These are phyloP conservation scores for Termitomyces sp. DNA, from an alignment of 768 basidiomycete species.

Conservation along the genomic window DNA sequence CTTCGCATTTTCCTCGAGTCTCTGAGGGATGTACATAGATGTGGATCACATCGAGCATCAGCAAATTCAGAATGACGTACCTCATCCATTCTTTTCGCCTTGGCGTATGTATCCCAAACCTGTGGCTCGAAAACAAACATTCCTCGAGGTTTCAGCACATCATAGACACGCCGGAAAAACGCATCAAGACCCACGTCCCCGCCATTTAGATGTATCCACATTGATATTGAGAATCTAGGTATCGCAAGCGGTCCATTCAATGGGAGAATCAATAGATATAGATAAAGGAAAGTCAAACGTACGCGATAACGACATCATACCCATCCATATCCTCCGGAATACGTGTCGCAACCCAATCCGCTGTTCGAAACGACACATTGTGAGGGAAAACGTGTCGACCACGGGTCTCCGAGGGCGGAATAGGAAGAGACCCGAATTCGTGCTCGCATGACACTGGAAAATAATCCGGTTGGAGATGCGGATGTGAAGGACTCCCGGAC, in stretches of 20 bases:
- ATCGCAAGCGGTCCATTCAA: background rate
- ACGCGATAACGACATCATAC: conserved; percentile 85
- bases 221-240: conserved; percentile 77
- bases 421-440: conserved; percentile 71
- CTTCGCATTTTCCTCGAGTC: conserved; percentile 59
- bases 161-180: conserved; percentile 67
- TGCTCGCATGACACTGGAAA: conserved; percentile 81
- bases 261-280: background rate
- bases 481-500: background rate
- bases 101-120: conserved; percentile 79
- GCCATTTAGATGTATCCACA: conserved; percentile 88
- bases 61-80: conserved; percentile 29
- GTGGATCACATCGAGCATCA: background rate
- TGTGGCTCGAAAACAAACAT: conserved; percentile 82
- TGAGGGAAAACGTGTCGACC: conserved; percentile 62
- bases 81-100: conserved; percentile 68
- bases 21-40: conserved; percentile 26
- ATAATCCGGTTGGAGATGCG: conserved; percentile 39
- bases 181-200: conserved; percentile 69
- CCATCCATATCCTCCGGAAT: conserved; percentile 57
- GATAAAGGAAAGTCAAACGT: conserved; percentile 24
- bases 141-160: conserved; percentile 60
- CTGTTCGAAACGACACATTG: conserved; percentile 69
- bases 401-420: conserved; percentile 43
- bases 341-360: conserved; percentile 67